Evolutionary conservation across 495 filamentous ascomycete species (phyloP).

Genomic region (Lepidopterella palustris): DNA sequence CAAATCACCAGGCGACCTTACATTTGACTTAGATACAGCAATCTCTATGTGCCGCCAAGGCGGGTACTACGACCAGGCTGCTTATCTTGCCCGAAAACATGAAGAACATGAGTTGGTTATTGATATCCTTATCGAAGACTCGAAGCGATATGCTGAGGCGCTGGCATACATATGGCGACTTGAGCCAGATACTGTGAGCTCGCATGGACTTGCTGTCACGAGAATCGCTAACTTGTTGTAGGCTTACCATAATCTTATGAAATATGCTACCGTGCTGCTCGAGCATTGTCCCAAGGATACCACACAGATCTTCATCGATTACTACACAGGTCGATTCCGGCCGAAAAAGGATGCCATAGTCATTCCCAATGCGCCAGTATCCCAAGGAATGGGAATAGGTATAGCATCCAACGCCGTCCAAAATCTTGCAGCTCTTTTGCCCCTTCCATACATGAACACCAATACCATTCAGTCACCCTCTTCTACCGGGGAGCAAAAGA

Average conservation of each 20-base stretch:
- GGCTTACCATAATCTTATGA: constrained; percentile 89
- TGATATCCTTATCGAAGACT: constrained; percentile 91
- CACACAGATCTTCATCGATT: constrained; percentile 82
- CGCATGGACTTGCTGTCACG: constrained; percentile 4
- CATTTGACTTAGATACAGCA: constrained; percentile 94
- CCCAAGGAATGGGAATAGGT: constrained; percentile 42
- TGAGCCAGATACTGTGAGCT: constrained; percentile 68
- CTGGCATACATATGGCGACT: constrained; percentile 84
- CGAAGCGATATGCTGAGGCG: constrained; percentile 79
- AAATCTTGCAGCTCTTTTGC: constrained; percentile 74
- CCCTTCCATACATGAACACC: constrained; percentile 75
- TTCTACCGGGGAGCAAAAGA: constrained; percentile 26
- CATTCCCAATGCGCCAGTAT: constrained; percentile 45
- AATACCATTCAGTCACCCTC: constrained; percentile 35
- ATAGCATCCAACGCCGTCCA: constrained; percentile 65
- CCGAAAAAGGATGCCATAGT: constrained; percentile 59
- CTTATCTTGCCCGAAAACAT: constrained; percentile 90
- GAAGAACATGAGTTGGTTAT: constrained; percentile 90
- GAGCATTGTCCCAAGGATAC: constrained; percentile 73
- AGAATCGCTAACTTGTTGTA: constrained; percentile 36
- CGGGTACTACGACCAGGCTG: constrained; percentile 95
- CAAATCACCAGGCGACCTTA: constrained; percentile 87
- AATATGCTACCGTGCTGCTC: constrained; percentile 83
- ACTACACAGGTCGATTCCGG: constrained; percentile 79
- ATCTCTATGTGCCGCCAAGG: constrained; percentile 97